Percentiles rank a stretch among this genome's conserved stretches.
These are phyloP conservation scores for Aegle marmelos DNA, from an alignment of 345 rosid genomes.

Conservation along the genomic window DNA sequence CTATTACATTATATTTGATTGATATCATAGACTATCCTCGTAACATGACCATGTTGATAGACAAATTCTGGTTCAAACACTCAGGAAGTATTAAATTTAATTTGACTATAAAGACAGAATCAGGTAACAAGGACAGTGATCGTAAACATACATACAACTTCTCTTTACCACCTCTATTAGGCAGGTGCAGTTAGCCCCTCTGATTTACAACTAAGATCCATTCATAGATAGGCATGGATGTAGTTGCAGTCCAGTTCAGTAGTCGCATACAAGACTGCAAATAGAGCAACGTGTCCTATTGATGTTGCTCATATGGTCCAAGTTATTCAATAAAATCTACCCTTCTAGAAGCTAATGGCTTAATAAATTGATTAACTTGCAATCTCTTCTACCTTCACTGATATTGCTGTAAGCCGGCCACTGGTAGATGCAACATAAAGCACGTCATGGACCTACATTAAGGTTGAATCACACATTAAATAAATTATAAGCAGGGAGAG, in stretches of 20 bases:
- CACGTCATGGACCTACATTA: conserved; percentile 36
- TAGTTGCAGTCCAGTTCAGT: neutral
- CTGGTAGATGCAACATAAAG: conserved; percentile 83
- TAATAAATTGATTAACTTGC: neutral
- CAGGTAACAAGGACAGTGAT: neutral
- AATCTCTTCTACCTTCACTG: conserved; percentile 52
- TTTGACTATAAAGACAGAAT: neutral
- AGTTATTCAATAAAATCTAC: neutral
- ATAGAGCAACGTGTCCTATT: neutral
- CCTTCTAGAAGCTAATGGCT: neutral
- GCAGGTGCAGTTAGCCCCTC: neutral
- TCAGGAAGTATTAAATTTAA: neutral
- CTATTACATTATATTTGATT: neutral
- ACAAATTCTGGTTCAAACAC: neutral
- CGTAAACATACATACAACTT: neutral
- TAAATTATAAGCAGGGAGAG: conserved; percentile 7
- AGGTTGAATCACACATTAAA: conserved; percentile 4
- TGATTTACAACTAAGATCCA: neutral
- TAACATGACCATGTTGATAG: neutral
- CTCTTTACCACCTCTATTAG: neutral
- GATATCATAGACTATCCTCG: neutral
- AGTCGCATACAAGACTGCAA: neutral
- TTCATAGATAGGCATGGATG: neutral
- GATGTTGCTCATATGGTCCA: no score
- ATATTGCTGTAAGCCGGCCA: conserved; percentile 79